These are phyloP conservation scores for Blastobotrys elegans DNA, from an alignment of 1,139 yeast genomes.

Conservation along the genomic window DNA sequence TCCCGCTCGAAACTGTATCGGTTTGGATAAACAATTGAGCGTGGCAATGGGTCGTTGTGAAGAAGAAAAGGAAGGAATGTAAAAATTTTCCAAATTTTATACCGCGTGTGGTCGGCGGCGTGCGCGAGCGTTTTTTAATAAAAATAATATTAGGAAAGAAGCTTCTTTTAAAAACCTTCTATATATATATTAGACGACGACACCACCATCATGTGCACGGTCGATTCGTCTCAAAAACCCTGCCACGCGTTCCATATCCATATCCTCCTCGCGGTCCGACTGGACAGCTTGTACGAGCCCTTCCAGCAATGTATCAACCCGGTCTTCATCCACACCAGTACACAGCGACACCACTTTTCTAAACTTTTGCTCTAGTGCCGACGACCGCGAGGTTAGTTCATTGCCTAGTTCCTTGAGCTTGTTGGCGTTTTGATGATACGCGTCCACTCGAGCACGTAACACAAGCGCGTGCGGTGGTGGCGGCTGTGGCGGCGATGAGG, in stretches of 20 bases:
- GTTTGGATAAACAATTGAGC: slow-evolving; percentile 26
- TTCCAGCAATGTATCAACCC: slow-evolving; percentile 78
- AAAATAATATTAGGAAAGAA: neutral
- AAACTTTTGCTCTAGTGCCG: slow-evolving; percentile 74
- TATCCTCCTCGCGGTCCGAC: slow-evolving; percentile 60
- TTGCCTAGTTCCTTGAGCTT: slow-evolving; percentile 46
- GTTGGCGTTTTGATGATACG: slow-evolving; percentile 65
- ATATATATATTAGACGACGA: slow-evolving; percentile 7
- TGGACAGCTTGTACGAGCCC: slow-evolving; percentile 89
- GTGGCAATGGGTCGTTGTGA: slow-evolving; percentile 30
- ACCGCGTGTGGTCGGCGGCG: neutral
- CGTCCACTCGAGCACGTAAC: slow-evolving; percentile 70
- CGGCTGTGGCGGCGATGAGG: too few relatives aligned
- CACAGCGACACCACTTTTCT: slow-evolving; percentile 86
- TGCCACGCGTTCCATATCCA: slow-evolving; percentile 50
- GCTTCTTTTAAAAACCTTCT: too few relatives aligned
- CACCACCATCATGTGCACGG: slow-evolving; percentile 10
- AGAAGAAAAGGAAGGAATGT: slow-evolving; percentile 1
- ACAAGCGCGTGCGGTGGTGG: slow-evolving; percentile 60
- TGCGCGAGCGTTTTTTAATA: too few relatives aligned
- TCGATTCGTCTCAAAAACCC: slow-evolving; percentile 44
- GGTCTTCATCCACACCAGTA: slow-evolving; percentile 73
- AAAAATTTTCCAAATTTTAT: neutral
- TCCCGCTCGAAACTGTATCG: slow-evolving; percentile 24
- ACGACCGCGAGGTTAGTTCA: slow-evolving; percentile 47